Base-by-base conservation (phyloP, 225 moss, liverwort and hornwort genomes). In the Straminergon stramineum region DNA sequence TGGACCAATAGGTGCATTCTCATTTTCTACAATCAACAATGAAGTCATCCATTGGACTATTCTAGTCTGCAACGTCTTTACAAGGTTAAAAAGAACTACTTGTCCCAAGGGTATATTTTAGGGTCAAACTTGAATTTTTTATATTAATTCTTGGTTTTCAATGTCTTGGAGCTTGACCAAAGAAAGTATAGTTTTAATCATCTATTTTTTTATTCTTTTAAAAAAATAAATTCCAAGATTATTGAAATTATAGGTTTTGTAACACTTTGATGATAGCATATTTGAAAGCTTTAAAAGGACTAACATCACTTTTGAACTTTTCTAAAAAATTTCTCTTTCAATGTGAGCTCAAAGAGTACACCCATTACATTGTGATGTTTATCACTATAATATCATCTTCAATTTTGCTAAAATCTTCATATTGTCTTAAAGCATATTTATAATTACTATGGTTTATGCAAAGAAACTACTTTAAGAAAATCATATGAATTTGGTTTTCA, bases 271-370 rank as follows among this genome's bases (percentile, higher is more conserved):
- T 14, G 2, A 24, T 70, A 23, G 24, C 8, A 39, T 14, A 14
- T 39, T 14, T 39, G 4, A 70, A 39, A 35, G 1, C 4, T 21
- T 24, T 48, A 48, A 70, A 21, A 41, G 24, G 24, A 41, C 0
- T 5, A 41, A 15, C 3, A 71, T 2, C 2, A 13, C 13, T 39
- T 69, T 39, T 23, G 14, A 41, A 26, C 1, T 39, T 24, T 26
- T 41, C 1, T 15, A 3, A 8, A 3, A 1, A 10, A 39, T 39
- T n/a, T 69, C 1, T n/a, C 21, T 68, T 68, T n/a, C 1, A 5
- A 0, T 7, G 39, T 7, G 4, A 37, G 12, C 3, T 69, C 2
- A 1, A 69, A 23, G 4, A n/a, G 4, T n/a, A 13, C 13, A n/a
- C 2, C 39, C 39, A 23, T 13, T 23, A 69, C 1, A 69, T 4